These are phyloP conservation scores for Euphorbia peplus DNA, from an alignment of 345 rosid genomes.

Conservation along the genomic window DNA sequence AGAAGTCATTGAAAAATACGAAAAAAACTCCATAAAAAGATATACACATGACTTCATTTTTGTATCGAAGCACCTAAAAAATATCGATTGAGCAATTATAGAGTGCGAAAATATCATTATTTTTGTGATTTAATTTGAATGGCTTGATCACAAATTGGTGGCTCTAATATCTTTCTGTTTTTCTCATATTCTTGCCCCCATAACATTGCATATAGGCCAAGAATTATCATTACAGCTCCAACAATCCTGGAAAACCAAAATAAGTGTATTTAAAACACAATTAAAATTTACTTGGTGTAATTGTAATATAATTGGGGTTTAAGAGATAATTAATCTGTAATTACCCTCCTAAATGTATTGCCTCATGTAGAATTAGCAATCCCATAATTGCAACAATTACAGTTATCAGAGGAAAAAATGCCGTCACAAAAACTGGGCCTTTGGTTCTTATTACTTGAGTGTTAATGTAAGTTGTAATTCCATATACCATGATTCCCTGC, in stretches of 20 bases:
- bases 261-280: too few species aligned
- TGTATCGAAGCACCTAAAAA: too few species aligned
- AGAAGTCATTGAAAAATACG: too few species aligned
- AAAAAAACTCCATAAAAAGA: too few species aligned
- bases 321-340: too few species aligned
- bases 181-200: constrained; percentile 5
- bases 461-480: background rate
- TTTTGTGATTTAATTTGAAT: background rate
- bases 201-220: constrained; percentile 3
- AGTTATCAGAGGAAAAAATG: background rate
- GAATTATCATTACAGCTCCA: background rate
- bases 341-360: background rate
- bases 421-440: constrained; percentile 1
- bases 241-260: background rate
- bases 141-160: background rate
- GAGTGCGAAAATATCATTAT: too few species aligned
- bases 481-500: background rate
- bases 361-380: background rate
- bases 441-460: background rate
- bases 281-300: too few species aligned
- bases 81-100: too few species aligned
- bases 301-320: too few species aligned
- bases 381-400: constrained; percentile 2
- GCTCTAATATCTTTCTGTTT: background rate
- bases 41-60: too few species aligned